Evolutionary conservation across 257 asterid species (phyloP), one percentile per base, ranked within the genome.

Genomic region (Misopates orontium): DNA sequence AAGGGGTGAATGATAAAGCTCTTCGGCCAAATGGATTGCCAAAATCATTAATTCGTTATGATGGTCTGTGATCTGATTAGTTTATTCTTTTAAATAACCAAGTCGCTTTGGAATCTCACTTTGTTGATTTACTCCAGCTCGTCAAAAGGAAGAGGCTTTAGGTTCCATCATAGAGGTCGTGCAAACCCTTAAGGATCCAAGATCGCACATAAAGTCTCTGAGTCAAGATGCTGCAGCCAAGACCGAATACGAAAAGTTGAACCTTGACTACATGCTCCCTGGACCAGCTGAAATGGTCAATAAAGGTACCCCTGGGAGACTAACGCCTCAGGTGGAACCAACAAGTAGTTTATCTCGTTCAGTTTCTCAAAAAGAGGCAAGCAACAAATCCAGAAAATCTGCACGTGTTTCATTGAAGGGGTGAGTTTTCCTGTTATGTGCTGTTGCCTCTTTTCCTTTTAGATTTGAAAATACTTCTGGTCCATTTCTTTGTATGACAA

Each of bases 1-100:
- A 94, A 79, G 99, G 99, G 25, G 74, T 80, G 68, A 76, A 58
- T 70, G 97, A 90, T 36, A 88, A 81, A 68, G 92, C 89, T 62
- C 48, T 90, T 32, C 75, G 99, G 68, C 99, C 99, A 61, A 94
- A 94, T 80, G 99, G 99, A 65, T 73, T 94, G 67, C 89, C 97
- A 22, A 83, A 81, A 85, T 94, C 99, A 42, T 76, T 94, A 64
- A 94, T 94, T 75, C 96, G 97, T 58, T 94, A 94, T 75, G 99
- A 94, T 73, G 87, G 99, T 94, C 64, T 68, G 72, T 55, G 51
- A 60, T 60, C 36, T 24, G 19, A 50, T 40, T 55, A 23, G 22
- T 56, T 64, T 70, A 16, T 24, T 66, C 62, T 13, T 64, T 52
- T 62, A 73, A 28, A n/a, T 20, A 67, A 51, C 58, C 56, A 5